A percentile compares a stretch with the other conserved stretches of the same genome.
phyloP scores from a whole-genome alignment of 2,329 filamentous ascomycete species.

The Ophiostoma montium region DNA sequence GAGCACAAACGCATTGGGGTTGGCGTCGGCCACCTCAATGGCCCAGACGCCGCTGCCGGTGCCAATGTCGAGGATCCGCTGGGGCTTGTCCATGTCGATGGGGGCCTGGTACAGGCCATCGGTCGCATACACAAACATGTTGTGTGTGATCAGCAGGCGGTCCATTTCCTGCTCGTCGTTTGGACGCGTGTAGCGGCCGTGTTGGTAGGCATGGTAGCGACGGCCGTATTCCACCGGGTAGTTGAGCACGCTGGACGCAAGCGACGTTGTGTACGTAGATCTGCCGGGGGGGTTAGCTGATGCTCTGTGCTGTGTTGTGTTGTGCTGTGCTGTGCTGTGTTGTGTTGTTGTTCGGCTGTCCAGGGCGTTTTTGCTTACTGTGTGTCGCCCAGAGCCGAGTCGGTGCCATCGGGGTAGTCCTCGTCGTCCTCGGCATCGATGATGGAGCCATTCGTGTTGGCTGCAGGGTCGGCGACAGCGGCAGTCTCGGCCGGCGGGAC shows the following conservation, averaged over 20 bases:
- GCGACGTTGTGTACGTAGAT: constrained; percentile 16
- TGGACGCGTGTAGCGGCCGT: constrained; percentile 24
- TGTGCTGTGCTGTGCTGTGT: background rate
- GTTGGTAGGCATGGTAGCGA: constrained; percentile 24
- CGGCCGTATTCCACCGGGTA: constrained; percentile 23
- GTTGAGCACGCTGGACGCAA: constrained; percentile 18
- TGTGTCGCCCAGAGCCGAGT: constrained; percentile 9
- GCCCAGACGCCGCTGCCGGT: constrained; percentile 12
- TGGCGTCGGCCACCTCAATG: constrained; percentile 7
- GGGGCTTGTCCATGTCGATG: constrained; percentile 3
- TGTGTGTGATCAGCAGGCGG: constrained; percentile 10
- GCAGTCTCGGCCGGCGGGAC: background rate
- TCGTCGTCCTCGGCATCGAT: constrained; percentile 9
- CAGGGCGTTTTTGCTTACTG: no score
- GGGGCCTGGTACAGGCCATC: constrained; percentile 7
- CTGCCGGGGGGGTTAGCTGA: no score
- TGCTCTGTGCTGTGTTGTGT: background rate
- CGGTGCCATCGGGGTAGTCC: constrained; percentile 3
- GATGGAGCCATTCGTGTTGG: background rate
- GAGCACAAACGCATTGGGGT: constrained; percentile 9
- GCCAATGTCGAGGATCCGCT: constrained; percentile 11
- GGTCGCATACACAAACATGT: constrained; percentile 3
- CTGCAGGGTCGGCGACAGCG: background rate
- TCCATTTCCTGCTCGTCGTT: constrained; percentile 21
- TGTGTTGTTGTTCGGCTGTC: background rate